Base-by-base conservation (phyloP, 768 basidiomycete species). In the Boletus reticuloceps region DNA sequence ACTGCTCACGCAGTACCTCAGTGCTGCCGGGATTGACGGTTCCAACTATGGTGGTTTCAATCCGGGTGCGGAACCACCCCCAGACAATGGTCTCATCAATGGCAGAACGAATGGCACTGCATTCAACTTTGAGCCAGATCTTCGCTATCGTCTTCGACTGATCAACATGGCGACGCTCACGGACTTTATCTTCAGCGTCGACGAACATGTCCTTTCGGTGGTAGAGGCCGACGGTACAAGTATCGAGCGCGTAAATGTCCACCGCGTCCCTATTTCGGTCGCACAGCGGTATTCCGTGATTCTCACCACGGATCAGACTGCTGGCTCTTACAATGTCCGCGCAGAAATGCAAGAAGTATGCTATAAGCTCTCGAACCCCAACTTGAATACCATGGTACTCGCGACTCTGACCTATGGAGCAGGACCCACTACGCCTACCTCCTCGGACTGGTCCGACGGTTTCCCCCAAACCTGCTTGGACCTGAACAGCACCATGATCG, bases 221-320 rank as follows among this genome's bases (percentile, higher is more conserved):
- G 67, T 81, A 51, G 80, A 80, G 52, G 78, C 74, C 4, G 81
- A 82, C 45, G 80, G 80, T 27, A 78, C 71, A 5, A 66, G 69
- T 27, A 67, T 82, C 42, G 55, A 64, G 20, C 77, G 79, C 1
- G 70, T 69, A 41, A 40, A 54, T 14, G 78, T 79, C 11, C 60
- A 74, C 17, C 70, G 74, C 13, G 62, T 82, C 51, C 67, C 68
- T 4, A 48, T 82, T 52, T 72, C 72, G 25, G 71, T 80, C 41
- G 80, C 79, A 2, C 80, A 82, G 67, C 73, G 81, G 41, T 80
- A 80, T 61, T 76, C 74, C n/a, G 80, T 77, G 34, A 68, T 82
- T 38, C 61, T 82, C 16, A 58, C 56, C 22, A 74, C 79, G 36
- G 75, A 79, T 55, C 70, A 70, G 54, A 75, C 73, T 7, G 60